These are phyloP conservation scores for Amanita polypyramis DNA, from an alignment of 768 basidiomycete genomes.

Conservation along the genomic window DNA sequence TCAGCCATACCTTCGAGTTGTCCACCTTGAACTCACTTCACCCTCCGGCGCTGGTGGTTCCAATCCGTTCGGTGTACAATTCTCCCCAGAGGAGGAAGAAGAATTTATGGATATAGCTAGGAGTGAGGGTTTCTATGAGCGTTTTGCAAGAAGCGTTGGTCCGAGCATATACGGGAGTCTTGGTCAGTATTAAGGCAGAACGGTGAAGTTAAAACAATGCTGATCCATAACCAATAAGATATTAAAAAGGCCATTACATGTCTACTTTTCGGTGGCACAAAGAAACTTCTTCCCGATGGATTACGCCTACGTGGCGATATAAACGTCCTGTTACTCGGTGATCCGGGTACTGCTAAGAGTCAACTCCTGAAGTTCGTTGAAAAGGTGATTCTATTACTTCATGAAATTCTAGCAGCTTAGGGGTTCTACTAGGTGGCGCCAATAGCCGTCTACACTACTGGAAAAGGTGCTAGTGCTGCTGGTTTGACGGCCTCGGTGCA, in stretches of 20 bases:
- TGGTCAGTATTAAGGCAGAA: conserved; percentile 35
- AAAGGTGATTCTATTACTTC: conserved; percentile 40
- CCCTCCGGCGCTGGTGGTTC: conserved; percentile 61
- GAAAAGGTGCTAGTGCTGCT: conserved; percentile 96
- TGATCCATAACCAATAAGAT: conserved; percentile 38
- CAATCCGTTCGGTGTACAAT: conserved; percentile 82
- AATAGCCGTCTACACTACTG: conserved; percentile 96
- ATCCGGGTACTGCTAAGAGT: conserved; percentile 97
- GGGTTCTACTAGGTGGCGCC: conserved; percentile 66
- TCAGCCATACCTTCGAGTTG: conserved; percentile 86
- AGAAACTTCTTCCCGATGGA: conserved; percentile 93
- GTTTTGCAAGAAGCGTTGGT: conserved; percentile 88
- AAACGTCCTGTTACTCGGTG: conserved; percentile 91
- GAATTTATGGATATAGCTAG: conserved; percentile 90
- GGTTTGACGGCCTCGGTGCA: conserved; percentile 98
- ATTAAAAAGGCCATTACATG: conserved; percentile 98
- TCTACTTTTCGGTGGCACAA: conserved; percentile 94
- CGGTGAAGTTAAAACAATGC: not conserved
- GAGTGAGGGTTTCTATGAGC: conserved; percentile 83
- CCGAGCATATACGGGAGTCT: conserved; percentile 95
- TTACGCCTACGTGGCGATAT: conserved; percentile 97
- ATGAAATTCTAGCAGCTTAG: not conserved
- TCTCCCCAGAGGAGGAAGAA: conserved; percentile 94
- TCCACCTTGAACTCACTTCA: conserved; percentile 86
- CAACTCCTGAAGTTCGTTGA: conserved; percentile 98